Evolutionary conservation across 345 rosid genomes (phyloP), one percentile per base, ranked within the genome.

Genomic region (Sisymbrium altissimum): DNA sequence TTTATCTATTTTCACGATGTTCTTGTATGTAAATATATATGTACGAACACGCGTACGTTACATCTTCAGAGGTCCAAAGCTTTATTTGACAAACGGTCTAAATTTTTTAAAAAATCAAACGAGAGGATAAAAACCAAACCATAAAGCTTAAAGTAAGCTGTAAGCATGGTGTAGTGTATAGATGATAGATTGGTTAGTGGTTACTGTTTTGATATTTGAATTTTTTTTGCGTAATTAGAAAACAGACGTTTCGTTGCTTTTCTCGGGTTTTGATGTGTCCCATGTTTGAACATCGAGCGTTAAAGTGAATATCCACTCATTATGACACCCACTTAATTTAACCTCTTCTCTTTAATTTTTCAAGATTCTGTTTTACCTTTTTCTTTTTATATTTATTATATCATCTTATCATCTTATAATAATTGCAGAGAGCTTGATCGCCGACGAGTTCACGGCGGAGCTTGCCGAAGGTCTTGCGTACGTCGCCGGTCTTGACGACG

Each of bases 381-480:
- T 49, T 56, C 25, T 9, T 43, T 66, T 36, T 6, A 17, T 14
- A 10, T 13, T 38, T 69, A 10, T 9, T 33, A 11, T 49, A 9
- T 15, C 21, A 5, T 23, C 7, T 32, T 49, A 9, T 15, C 21
- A 5, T 23, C 7, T 32, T 33, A 30, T 33, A 15, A 11, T 46
- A 29, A 29, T 54, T 36, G 36, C 40, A 96, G 99, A 90, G 5
- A 78, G 75, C 59, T 78, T 96, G 80, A 90, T 93, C 74, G 99
- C 99, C n/a, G 99, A 96, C 35, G 99, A 96, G 86, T 96, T 96
- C 89, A 87, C 96, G 21, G 86, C 87, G 53, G 97, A 92, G 82
- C 87, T 96, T 0, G 85, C 91, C 33, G 98, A 96, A 54, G 99
- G 98, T 64, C 70, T 86, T 60, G 98, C 98, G 45, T 96, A 84